Percentiles rank a stretch among this genome's conserved stretches.
Conservation (phyloP, 1,139 yeast genomes). For the Zhuliangozyma blackwelliae region DNA sequence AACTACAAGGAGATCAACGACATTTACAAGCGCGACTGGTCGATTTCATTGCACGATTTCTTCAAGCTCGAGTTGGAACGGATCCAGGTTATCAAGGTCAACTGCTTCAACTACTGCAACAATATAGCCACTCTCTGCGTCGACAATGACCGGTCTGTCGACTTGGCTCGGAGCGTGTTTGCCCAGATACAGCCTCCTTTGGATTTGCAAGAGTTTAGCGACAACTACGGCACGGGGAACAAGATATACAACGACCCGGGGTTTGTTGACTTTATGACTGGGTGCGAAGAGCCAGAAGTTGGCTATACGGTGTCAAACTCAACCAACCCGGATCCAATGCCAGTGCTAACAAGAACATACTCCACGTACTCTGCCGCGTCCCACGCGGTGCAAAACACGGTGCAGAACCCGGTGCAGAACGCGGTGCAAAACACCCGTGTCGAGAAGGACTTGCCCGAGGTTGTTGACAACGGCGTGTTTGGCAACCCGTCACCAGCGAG, state of each 20-base stretch:
- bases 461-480: too few species aligned
- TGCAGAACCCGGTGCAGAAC: conserved; percentile 1
- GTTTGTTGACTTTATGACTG: conserved; percentile 38
- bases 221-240: conserved; percentile 62
- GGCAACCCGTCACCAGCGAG: conserved; percentile 16
- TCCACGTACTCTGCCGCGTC: conserved; percentile 14
- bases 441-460: background rate
- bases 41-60: conserved; percentile 57
- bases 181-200: conserved; percentile 63
- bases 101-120: conserved; percentile 81
- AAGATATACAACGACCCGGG: conserved; percentile 54
- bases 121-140: conserved; percentile 74
- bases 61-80: conserved; percentile 79
- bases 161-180: conserved; percentile 59
- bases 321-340: conserved; percentile 33
- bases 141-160: conserved; percentile 72
- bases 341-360: conserved; percentile 31
- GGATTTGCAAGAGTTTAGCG: conserved; percentile 57
- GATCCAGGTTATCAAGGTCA: conserved; percentile 68
- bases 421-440: background rate
- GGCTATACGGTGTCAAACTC: conserved; percentile 26
- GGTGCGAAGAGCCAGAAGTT: conserved; percentile 24
- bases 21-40: conserved; percentile 80
- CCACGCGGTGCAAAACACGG: background rate
- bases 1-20: conserved; percentile 65